Conservation (phyloP, 345 rosid genomes). For the Toxicodendron radicans region DNA sequence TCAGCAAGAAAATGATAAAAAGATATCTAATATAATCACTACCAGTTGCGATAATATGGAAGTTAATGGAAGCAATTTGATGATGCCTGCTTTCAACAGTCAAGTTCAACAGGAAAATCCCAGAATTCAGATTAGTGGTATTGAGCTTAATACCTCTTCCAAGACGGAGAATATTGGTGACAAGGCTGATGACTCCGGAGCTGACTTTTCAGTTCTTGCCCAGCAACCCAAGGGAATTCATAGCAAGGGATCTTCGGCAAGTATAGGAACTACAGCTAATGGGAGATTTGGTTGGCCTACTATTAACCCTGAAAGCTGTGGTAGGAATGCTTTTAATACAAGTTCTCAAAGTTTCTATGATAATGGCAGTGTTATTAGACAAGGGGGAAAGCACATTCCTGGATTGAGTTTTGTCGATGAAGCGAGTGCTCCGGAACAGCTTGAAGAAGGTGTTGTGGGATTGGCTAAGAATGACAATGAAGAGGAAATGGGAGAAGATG, state of each 20-base stretch:
- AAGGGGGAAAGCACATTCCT: slow-evolving; percentile 23
- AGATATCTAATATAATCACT: slow-evolving; percentile 17
- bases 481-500: slow-evolving; percentile 33
- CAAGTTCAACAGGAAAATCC: slow-evolving; percentile 28
- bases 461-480: slow-evolving; percentile 31
- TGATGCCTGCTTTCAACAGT: slow-evolving; percentile 21
- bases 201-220: slow-evolving; percentile 12
- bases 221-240: slow-evolving; percentile 20
- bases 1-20: slow-evolving; percentile 22
- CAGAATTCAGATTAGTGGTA: background rate
- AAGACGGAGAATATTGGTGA: slow-evolving; percentile 12
- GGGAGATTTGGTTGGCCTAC: slow-evolving; percentile 23
- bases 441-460: slow-evolving; percentile 20
- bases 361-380: slow-evolving; percentile 22
- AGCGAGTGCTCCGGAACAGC: slow-evolving; percentile 29
- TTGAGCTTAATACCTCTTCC: slow-evolving; percentile 13
- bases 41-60: slow-evolving; percentile 11
- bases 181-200: slow-evolving; percentile 15
- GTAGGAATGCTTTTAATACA: slow-evolving; percentile 18
- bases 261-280: slow-evolving; percentile 15
- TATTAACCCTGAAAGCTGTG: slow-evolving; percentile 19
- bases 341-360: slow-evolving; percentile 24
- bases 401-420: slow-evolving; percentile 34
- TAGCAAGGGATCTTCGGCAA: slow-evolving; percentile 5
- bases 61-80: slow-evolving; percentile 12